Conservation (phyloP, 2,329 filamentous ascomycete species). For the Clarireedia monteithiana region DNA sequence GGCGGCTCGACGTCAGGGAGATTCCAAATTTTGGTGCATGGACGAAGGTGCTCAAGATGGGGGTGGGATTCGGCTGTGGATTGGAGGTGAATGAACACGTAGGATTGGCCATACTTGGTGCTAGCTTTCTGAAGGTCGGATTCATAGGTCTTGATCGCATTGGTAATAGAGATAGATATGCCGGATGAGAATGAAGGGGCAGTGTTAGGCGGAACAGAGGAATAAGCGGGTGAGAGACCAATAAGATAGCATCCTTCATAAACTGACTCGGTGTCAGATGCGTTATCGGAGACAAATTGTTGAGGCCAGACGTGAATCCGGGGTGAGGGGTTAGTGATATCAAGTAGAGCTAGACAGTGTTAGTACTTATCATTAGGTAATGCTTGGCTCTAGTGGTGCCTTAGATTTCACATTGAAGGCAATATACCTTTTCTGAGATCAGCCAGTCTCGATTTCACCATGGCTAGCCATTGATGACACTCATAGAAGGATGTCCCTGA, state of each 20-base stretch:
- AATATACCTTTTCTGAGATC: constrained; percentile 14
- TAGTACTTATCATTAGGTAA: not conserved
- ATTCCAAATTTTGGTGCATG: not conserved
- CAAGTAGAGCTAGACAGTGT: not conserved
- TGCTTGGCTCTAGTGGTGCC: not conserved
- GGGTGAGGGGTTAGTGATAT: not conserved
- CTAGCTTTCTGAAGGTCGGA: no score
- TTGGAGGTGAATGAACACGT: not conserved
- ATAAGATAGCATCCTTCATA: constrained; percentile 17
- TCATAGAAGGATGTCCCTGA: constrained; percentile 11
- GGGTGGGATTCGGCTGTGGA: not conserved
- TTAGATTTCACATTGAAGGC: not conserved
- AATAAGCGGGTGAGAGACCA: constrained; percentile 1
- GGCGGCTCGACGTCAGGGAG: not conserved
- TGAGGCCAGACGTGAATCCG: constrained; percentile 13
- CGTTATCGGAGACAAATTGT: constrained; percentile 7
- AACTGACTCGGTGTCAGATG: constrained; percentile 3
- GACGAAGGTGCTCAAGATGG: not conserved
- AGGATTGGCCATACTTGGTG: no score
- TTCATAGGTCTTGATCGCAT: not conserved
- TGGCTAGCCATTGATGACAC: constrained; percentile 14
- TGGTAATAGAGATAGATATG: not conserved
- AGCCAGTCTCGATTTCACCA: constrained; percentile 10
- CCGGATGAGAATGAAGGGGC: not conserved
- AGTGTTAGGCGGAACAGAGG: not conserved